A percentile compares a stretch with the other conserved stretches of the same genome.
phyloP scores from a whole-genome alignment of 129 eudicot genomes.

The Centaurea solstitialis region DNA sequence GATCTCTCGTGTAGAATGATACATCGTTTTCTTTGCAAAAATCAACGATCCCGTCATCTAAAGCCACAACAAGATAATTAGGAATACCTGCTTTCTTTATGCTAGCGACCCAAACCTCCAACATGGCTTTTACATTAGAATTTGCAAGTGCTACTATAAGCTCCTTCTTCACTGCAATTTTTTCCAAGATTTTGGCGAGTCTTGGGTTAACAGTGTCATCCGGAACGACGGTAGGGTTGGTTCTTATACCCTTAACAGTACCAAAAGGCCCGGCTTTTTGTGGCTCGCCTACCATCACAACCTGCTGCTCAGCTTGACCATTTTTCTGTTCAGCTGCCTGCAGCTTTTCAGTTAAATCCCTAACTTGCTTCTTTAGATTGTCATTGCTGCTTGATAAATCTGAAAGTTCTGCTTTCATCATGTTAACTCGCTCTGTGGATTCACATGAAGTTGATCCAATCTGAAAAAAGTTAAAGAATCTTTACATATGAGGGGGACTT shows the following conservation, averaged over 20 bases:
- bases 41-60: conserved; percentile 64
- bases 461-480: conserved; percentile 18
- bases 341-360: conserved; percentile 58
- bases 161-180: conserved; percentile 64
- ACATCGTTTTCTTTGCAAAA: conserved; percentile 71
- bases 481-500: background rate
- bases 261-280: conserved; percentile 81
- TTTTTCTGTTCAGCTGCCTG: conserved; percentile 60
- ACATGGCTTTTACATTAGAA: conserved; percentile 72
- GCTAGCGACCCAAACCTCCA: conserved; percentile 60
- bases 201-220: conserved; percentile 80
- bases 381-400: conserved; percentile 48
- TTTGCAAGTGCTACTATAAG: conserved; percentile 79
- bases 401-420: conserved; percentile 54
- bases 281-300: conserved; percentile 43
- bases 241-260: conserved; percentile 69
- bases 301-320: conserved; percentile 58
- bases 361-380: conserved; percentile 59
- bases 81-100: conserved; percentile 66
- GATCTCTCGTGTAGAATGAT: conserved; percentile 66
- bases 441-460: conserved; percentile 51
- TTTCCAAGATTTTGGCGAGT: conserved; percentile 61
- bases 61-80: conserved; percentile 78
- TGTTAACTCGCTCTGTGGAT: conserved; percentile 46
- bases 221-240: conserved; percentile 64